A percentile compares a stretch with the other conserved stretches of the same genome.
Evolutionary conservation across 2,329 filamentous ascomycete species (phyloP).

Genomic region (Botrytis galanthina): DNA sequence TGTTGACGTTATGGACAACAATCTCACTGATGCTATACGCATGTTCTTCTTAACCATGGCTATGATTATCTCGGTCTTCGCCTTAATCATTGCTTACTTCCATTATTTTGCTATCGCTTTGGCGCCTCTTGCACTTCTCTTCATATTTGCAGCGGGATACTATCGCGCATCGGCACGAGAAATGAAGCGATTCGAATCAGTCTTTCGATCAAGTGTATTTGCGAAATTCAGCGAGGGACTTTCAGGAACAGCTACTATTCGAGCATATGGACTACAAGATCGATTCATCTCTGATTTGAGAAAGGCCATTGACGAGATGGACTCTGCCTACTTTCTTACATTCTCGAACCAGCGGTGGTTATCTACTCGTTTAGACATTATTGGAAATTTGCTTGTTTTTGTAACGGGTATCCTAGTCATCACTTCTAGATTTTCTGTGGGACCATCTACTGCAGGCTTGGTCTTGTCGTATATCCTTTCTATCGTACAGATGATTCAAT

Average conservation of each 20-base stretch:
- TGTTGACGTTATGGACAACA: constrained; percentile 96
- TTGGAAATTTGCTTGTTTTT: constrained; percentile 83
- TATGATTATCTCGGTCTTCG: constrained; percentile 80
- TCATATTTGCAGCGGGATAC: constrained; percentile 79
- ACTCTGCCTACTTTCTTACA: constrained; percentile 89
- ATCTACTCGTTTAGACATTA: constrained; percentile 76
- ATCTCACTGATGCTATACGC: constrained; percentile 80
- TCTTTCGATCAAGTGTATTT: constrained; percentile 84
- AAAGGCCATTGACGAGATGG: constrained; percentile 81
- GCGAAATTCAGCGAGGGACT: constrained; percentile 89
- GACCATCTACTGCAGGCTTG: constrained; percentile 80
- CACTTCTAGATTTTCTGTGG: constrained; percentile 81
- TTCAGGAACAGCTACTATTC: constrained; percentile 77
- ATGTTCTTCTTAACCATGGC: constrained; percentile 88
- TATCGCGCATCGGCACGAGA: constrained; percentile 90
- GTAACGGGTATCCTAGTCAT: constrained; percentile 87
- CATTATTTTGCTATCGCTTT: constrained; percentile 71
- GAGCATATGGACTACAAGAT: constrained; percentile 79
- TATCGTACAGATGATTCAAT: constrained; percentile 95
- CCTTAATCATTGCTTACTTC: constrained; percentile 91
- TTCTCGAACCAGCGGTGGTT: constrained; percentile 96
- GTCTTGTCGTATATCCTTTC: constrained; percentile 90
- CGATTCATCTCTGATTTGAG: constrained; percentile 71
- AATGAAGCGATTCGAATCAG: constrained; percentile 89
- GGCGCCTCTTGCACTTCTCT: constrained; percentile 69